These are phyloP conservation scores for Micromonas pusilla DNA, from an alignment of 139 green algal species.

Conservation along the genomic window DNA sequence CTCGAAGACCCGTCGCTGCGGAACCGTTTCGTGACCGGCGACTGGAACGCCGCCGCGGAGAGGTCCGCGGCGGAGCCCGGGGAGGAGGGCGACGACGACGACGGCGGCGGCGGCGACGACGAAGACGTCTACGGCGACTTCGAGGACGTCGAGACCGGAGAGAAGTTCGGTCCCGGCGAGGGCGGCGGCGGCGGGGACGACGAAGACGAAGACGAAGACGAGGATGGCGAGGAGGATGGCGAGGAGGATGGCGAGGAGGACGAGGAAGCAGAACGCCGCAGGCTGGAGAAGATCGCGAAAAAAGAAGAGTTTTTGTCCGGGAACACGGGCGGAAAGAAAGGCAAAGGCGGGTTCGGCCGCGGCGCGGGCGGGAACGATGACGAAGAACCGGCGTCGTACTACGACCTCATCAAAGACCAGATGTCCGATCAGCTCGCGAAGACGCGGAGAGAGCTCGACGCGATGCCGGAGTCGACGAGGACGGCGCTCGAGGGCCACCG, in stretches of 20 bases:
- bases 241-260: too few relatives aligned
- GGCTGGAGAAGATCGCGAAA: constrained; percentile 10
- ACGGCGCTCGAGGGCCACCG: constrained; percentile 70
- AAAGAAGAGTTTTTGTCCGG: not conserved
- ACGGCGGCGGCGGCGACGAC: constrained; percentile 35
- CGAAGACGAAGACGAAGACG: constrained; percentile 35
- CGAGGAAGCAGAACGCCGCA: constrained; percentile 25
- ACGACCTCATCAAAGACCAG: constrained; percentile 79
- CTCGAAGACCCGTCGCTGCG: constrained; percentile 51
- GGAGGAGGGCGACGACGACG: constrained; percentile 37
- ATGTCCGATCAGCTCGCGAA: constrained; percentile 56
- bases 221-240: too few relatives aligned
- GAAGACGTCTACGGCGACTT: constrained; percentile 79
- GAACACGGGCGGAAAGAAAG: not conserved
- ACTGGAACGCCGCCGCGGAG: constrained; percentile 68
- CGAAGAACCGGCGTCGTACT: constrained; percentile 62
- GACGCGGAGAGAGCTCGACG: constrained; percentile 59
- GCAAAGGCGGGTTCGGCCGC: not conserved
- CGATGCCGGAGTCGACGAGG: constrained; percentile 59
- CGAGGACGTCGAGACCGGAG: constrained; percentile 87
- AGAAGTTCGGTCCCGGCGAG: constrained; percentile 31
- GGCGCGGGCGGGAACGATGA: constrained; percentile 29
- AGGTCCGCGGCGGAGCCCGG: constrained; percentile 44
- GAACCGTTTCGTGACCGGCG: constrained; percentile 63
- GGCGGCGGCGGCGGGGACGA: constrained; percentile 8